Conservation (phyloP, 371 early-diverging fungal genomes). For the Blastocladiella emersonii region DNA sequence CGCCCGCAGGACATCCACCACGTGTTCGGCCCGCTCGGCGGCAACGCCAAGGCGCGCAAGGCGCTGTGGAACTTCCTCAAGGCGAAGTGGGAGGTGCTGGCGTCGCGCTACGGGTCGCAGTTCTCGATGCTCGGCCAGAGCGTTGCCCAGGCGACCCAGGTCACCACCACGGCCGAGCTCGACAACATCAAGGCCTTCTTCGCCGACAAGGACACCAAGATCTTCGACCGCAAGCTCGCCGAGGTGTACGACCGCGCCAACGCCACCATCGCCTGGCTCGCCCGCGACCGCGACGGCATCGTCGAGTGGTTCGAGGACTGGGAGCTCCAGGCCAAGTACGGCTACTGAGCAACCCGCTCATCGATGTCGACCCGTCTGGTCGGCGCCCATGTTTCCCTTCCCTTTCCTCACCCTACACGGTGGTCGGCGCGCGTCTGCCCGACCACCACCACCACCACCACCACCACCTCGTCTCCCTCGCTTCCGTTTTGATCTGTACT, state of each 20-base stretch:
- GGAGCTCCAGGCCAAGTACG: background rate
- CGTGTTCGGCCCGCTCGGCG: conserved; percentile 33
- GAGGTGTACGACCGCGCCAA: conserved; percentile 71
- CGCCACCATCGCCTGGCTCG: conserved; percentile 59
- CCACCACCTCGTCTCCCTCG: too few relatives aligned
- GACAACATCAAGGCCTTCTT: conserved; percentile 57
- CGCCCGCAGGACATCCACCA: conserved; percentile 68
- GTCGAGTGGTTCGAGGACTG: conserved; percentile 40
- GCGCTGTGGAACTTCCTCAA: conserved; percentile 63
- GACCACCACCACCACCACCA: too few relatives aligned
- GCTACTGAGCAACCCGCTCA: background rate
- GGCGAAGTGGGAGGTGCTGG: conserved; percentile 49
- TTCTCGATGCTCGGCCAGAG: conserved; percentile 59
- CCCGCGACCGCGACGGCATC: conserved; percentile 56
- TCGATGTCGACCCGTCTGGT: too few relatives aligned
- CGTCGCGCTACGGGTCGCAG: conserved; percentile 52
- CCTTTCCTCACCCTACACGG: too few relatives aligned
- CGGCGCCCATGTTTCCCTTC: too few relatives aligned
- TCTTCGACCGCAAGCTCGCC: conserved; percentile 53
- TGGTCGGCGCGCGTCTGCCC: too few relatives aligned
- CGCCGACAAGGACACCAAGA: conserved; percentile 51
- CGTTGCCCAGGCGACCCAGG: conserved; percentile 47
- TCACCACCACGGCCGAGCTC: conserved; percentile 44
- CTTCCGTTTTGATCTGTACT: too few relatives aligned
- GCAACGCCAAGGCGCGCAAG: conserved; percentile 45